Conservation (phyloP, 306 rosid species). For the Erythrophleum fordii region DNA sequence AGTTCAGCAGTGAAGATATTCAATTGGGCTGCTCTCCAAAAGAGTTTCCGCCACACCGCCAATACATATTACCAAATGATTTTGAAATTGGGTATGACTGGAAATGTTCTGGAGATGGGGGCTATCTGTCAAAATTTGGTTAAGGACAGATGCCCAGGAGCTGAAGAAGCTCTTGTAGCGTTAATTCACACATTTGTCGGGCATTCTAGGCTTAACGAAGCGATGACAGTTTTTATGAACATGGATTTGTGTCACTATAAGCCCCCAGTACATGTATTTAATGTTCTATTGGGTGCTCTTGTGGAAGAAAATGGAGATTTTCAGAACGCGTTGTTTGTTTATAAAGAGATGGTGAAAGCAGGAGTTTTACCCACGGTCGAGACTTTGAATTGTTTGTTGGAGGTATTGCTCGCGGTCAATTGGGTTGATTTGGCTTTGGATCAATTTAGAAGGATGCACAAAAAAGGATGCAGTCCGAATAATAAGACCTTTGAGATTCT, state of each 20-base stretch:
- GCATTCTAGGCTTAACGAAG: slow-evolving; percentile 64
- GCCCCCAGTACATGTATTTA: slow-evolving; percentile 60
- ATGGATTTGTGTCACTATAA: slow-evolving; percentile 61
- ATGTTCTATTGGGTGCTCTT: slow-evolving; percentile 67
- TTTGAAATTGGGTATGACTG: slow-evolving; percentile 79
- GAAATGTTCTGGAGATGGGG: slow-evolving; percentile 65
- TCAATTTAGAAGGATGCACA: slow-evolving; percentile 80
- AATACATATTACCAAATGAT: slow-evolving; percentile 59
- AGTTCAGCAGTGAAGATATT: slow-evolving; percentile 68
- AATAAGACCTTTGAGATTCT: slow-evolving; percentile 70
- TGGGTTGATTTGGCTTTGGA: slow-evolving; percentile 67
- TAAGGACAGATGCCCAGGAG: slow-evolving; percentile 63
- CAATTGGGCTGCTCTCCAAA: slow-evolving; percentile 82
- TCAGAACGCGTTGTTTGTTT: slow-evolving; percentile 67
- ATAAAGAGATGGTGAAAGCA: slow-evolving; percentile 88
- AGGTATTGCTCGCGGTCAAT: slow-evolving; percentile 53
- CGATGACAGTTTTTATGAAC: slow-evolving; percentile 56
- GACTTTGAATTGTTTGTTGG: slow-evolving; percentile 79
- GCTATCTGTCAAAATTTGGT: slow-evolving; percentile 61
- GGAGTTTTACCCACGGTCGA: slow-evolving; percentile 65
- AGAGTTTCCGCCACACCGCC: slow-evolving; percentile 61
- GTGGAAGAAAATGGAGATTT: slow-evolving; percentile 57
- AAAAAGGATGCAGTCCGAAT: slow-evolving; percentile 80
- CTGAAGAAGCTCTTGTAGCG: slow-evolving; percentile 61
- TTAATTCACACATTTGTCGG: slow-evolving; percentile 57